These are phyloP conservation scores for Pleurotus djamor DNA, from an alignment of 768 basidiomycete genomes.

Conservation along the genomic window DNA sequence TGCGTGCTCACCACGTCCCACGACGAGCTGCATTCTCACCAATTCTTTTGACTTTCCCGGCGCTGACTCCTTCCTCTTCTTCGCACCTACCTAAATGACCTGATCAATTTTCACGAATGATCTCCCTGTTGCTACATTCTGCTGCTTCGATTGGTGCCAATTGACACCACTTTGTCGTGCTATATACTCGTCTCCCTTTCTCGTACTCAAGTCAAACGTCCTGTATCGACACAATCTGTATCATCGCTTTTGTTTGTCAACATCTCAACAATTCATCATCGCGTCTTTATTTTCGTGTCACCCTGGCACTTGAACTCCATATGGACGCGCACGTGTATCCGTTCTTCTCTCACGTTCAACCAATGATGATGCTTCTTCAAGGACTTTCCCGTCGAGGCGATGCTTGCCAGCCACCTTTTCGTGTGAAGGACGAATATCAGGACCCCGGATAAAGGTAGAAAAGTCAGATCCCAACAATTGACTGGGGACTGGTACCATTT, in stretches of 20 bases:
- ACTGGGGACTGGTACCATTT: too few species aligned
- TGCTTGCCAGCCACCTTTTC: not conserved
- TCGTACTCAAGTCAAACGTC: not conserved
- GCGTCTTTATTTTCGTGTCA: not conserved
- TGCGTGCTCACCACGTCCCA: not conserved
- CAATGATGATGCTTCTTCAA: not conserved
- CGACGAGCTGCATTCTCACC: not conserved
- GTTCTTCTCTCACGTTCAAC: not conserved
- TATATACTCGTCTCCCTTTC: not conserved
- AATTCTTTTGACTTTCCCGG: not conserved
- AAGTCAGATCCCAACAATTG: too few species aligned
- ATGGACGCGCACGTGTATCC: not conserved
- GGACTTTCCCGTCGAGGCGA: not conserved
- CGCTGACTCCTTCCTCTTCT: not conserved
- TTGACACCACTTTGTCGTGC: not conserved
- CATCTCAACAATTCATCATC: not conserved
- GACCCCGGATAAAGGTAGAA: too few species aligned
- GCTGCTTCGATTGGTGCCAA: not conserved
- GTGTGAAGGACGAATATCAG: too few species aligned
- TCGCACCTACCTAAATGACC: not conserved
- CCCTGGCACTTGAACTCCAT: not conserved
- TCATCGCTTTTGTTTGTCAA: not conserved
- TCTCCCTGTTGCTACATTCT: not conserved
- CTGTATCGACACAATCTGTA: not conserved
- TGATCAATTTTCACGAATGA: not conserved